Evolutionary conservation across 371 early-diverging fungal genomes (phyloP), one percentile per base, ranked within the genome.

Genomic region (Rhizopus delemar): DNA sequence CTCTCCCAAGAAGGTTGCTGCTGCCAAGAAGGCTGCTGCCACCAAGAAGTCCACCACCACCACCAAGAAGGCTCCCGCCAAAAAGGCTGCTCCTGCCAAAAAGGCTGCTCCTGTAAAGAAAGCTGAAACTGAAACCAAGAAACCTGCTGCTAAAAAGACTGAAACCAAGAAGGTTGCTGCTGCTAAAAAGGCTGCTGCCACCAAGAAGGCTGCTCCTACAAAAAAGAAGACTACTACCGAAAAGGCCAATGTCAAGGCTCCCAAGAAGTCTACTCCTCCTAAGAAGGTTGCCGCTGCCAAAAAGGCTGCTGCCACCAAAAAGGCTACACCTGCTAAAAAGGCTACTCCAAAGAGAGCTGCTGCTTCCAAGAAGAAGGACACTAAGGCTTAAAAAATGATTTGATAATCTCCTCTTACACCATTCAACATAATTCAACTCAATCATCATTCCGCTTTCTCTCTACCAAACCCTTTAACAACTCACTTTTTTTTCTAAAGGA

Each of bases 101-200:
- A 78, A 79, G 73, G 70, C 65, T 16, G 59, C 73, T 62, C 66
- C 80, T 48, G 60, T 78, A 36, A 84, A 82, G 81, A 82, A 64
- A 65, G 65, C 67, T 12, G 63, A 63, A 32, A 53, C 81, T 35
- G 57, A 55, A 9, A 55, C 57, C 53, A 59, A 64, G 77, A 60
- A 60, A 50, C 51, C 69, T 31, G 57, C 51, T 53, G 54, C 60
- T 73, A 83, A 58, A 73, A 79, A 63, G 79, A 67, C 56, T 70
- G 77, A 78, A 35, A 89, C 89, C n/a, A 90, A 90, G 16, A 92
- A 90, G 57, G 49, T 49, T 13, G 56, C 32, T 13, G 33, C 50
- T 34, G 35, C 64, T 36, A 58, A 57, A 55, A 61, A 54, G 56
- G 45, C 56, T 41, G 60, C 77, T 57, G 60, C 63, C 41, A 65